Base-by-base conservation (phyloP, 2,329 filamentous ascomycete genomes). In the Calycina herbarum region DNA sequence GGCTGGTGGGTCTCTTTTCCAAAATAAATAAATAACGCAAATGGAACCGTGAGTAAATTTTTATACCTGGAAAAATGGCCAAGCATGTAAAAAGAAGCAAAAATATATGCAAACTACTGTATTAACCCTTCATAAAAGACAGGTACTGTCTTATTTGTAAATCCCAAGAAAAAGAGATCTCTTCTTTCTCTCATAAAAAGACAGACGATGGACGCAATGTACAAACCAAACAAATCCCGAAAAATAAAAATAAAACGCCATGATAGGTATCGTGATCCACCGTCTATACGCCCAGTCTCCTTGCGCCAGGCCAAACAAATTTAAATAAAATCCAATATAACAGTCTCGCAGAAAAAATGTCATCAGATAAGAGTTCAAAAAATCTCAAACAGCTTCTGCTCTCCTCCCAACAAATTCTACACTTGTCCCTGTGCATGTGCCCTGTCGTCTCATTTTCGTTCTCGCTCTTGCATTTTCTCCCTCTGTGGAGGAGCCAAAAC, bases 401-500 rank as follows among this genome's bases (percentile, higher is more conserved):
- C 69, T 68, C 59, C 73, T 67, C 33, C 68, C 71, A 15, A 73
- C 65, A 17, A 72, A 48, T 59, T 76, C 72, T 8, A 75, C 69
- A 24, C 56, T 67, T 13, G 70, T 33, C 29, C 62, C 64, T 51
- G 67, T 70, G 61, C 69, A 72, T 24, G 2, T 6, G 8, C 27
- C 48, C 38, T 67, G 67, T n/a, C 71, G 66, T 64, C 70, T 67
- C 11, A 74, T 64, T 61, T 75, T 76, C 24, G 70, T 65, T 64
- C 74, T 69, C 17, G 70, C 65, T 64, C 74, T 69, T 15, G 67
- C 60, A 11, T 45, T 68, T 40, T 74, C 74, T 57, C 66, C 66
- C 24, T 76, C 76, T 0, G 76, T 73, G 1, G 80, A 76, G 1
- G 73, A 74, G n/a, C 79, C 78, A 64, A 83, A 81, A 68, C 79